phyloP scores from a whole-genome alignment of 805 yeast genomes.

The Candida multigemmis region DNA sequence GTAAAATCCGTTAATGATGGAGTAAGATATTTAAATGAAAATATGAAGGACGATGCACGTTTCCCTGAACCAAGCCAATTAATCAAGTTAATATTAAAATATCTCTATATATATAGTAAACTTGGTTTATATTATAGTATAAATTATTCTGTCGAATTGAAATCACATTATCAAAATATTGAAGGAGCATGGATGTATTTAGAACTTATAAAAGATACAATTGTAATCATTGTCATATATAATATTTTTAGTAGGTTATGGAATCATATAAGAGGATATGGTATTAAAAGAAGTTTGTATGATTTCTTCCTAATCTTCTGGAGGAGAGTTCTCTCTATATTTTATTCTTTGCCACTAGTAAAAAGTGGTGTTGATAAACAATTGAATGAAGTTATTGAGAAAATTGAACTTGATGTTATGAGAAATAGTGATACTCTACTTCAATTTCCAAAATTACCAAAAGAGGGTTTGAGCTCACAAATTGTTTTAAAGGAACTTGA shows the following conservation, averaged over 20 bases:
- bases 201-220: constrained; percentile 9
- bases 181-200: constrained; percentile 1
- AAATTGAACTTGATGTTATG: constrained; percentile 52
- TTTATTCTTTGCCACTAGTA: constrained; percentile 44
- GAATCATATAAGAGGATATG: constrained; percentile 25
- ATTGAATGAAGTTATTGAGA: constrained; percentile 34
- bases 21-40: too few relatives aligned
- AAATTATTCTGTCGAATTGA: constrained; percentile 3
- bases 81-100: too few relatives aligned
- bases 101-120: too few relatives aligned
- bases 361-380: constrained; percentile 52
- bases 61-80: too few relatives aligned
- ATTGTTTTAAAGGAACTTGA: constrained; percentile 45
- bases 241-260: constrained; percentile 4
- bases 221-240: constrained; percentile 6
- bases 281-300: constrained; percentile 12
- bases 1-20: too few relatives aligned
- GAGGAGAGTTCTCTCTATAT: constrained; percentile 14
- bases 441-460: constrained; percentile 48
- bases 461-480: constrained; percentile 41
- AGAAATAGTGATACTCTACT: constrained; percentile 37
- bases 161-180: neutral
- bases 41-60: too few relatives aligned
- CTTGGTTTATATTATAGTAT: too few relatives aligned
- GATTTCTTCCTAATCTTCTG: constrained; percentile 5